Evolutionary conservation across 345 rosid species (phyloP), one percentile per base, ranked within the genome.

Genomic region (Ceriops tagal): DNA sequence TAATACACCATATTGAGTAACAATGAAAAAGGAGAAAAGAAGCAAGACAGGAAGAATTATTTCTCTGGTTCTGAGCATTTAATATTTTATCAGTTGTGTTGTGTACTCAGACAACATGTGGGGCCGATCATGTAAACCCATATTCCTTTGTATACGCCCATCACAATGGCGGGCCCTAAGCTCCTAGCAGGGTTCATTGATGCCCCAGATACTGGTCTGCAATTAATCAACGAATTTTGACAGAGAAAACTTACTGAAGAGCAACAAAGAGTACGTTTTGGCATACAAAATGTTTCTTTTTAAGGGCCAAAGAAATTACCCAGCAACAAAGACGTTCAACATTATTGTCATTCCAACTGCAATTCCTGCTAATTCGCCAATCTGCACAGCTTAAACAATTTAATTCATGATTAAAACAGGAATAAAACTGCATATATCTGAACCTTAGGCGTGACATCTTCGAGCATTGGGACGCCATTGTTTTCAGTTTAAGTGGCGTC

Each of bases 121-220:
- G 85, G 85, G 5, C 78, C 82, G 0, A 70, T 30, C 19, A 82
- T 39, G 47, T 82, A 82, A 11, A 73, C 78, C 85, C 85, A 82
- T 4, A 82, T n/a, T 18, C 72, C 71, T 43, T 66, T 61, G 64
- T 59, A 79, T 53, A 24, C 34, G 9, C 49, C 65, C 68, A 73
- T 73, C 2, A 78, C 77, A 15, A 82, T 53, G 15, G 83, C 83
- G 5, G 85, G 85, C 28, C 83, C 83, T 22, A 82, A 39, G 34
- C 71, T 65, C 70, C 85, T 76, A 5, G 79, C 81, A 5, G 83
- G 83, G 59, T 82, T 82, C 85, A 82, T 82, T 5, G 85, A 79
- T 64, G 79, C 83, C 51, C 83, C 83, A 26, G 85, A 78, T 49
- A 79, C 60, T 31, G 82, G 82, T 34, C 85, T 81, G 71, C 63